Evolutionary conservation across 129 eudicot species (phyloP).

Genomic region (Glebionis coronaria): DNA sequence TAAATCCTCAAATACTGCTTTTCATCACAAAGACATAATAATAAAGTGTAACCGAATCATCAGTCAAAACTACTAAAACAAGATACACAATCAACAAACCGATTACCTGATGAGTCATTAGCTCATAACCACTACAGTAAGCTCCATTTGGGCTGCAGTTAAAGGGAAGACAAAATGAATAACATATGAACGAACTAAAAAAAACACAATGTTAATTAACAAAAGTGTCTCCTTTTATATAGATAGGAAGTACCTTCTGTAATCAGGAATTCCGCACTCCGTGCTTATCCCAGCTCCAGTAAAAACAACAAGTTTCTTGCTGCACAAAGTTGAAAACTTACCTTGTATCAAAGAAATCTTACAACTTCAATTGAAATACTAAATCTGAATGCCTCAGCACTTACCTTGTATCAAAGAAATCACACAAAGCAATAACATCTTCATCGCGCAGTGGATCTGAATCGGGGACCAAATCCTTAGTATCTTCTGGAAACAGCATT

Average conservation of each 20-base stretch:
- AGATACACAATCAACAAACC: slow-evolving; percentile 9
- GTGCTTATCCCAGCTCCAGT: slow-evolving; percentile 99
- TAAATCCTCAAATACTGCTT: too few relatives aligned
- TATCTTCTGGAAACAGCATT: neutral
- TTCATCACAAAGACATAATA: neutral
- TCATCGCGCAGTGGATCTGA: too few relatives aligned
- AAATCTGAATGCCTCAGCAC: too few relatives aligned
- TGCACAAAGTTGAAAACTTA: slow-evolving; percentile 32
- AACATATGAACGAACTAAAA: too few relatives aligned
- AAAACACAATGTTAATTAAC: too few relatives aligned
- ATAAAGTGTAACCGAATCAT: too few relatives aligned
- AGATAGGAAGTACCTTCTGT: slow-evolving; percentile 63
- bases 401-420: too few relatives aligned
- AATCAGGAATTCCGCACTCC: slow-evolving; percentile 95
- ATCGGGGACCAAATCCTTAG: too few relatives aligned
- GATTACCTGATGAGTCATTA: slow-evolving; percentile 92
- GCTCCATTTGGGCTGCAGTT: slow-evolving; percentile 91
- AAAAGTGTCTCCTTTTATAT: slow-evolving; percentile 22
- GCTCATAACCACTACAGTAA: slow-evolving; percentile 91
- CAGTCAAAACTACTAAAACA: too few relatives aligned
- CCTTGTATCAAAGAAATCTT: too few relatives aligned
- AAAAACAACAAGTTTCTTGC: slow-evolving; percentile 80
- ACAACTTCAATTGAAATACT: too few relatives aligned
- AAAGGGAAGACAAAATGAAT: neutral
- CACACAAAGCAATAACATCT: too few relatives aligned